These are phyloP conservation scores for Candida sithepensis DNA, from an alignment of 805 yeast species.

Conservation along the genomic window DNA sequence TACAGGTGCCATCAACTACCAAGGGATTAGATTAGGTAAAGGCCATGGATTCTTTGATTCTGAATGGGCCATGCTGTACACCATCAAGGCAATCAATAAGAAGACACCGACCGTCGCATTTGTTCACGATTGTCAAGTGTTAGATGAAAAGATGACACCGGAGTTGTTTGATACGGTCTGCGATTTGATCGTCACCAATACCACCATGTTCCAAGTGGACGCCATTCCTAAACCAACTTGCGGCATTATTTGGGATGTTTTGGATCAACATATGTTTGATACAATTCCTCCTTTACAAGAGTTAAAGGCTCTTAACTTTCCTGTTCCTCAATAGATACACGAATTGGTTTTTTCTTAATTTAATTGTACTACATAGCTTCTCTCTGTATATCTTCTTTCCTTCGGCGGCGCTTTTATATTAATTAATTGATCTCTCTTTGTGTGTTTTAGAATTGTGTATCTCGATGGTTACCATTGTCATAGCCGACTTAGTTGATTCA, in stretches of 20 bases:
- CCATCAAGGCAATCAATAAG: slow-evolving; percentile 21
- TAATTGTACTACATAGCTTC: too few relatives aligned
- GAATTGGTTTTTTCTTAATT: neutral
- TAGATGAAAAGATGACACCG: slow-evolving; percentile 25
- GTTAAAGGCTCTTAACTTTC: slow-evolving; percentile 20
- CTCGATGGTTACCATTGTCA: too few relatives aligned
- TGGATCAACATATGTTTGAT: slow-evolving; percentile 25
- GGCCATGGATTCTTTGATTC: slow-evolving; percentile 32
- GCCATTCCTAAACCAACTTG: slow-evolving; percentile 23
- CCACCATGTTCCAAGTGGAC: slow-evolving; percentile 16
- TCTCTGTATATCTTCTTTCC: too few relatives aligned
- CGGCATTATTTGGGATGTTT: slow-evolving; percentile 28
- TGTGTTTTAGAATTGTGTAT: too few relatives aligned
- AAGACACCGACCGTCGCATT: slow-evolving; percentile 27
- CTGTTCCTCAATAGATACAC: neutral
- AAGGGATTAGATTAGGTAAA: slow-evolving; percentile 30
- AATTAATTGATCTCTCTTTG: too few relatives aligned
- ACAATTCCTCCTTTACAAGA: slow-evolving; percentile 30
- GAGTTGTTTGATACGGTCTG: slow-evolving; percentile 32
- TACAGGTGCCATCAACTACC: slow-evolving; percentile 30
- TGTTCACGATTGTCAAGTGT: slow-evolving; percentile 30
- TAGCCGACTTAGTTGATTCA: too few relatives aligned
- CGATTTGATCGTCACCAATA: slow-evolving; percentile 27
- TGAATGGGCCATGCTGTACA: slow-evolving; percentile 31
- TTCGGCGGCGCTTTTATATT: too few relatives aligned